Base-by-base conservation (phyloP, 495 filamentous ascomycete species). In the Xeromyces bisporus region DNA sequence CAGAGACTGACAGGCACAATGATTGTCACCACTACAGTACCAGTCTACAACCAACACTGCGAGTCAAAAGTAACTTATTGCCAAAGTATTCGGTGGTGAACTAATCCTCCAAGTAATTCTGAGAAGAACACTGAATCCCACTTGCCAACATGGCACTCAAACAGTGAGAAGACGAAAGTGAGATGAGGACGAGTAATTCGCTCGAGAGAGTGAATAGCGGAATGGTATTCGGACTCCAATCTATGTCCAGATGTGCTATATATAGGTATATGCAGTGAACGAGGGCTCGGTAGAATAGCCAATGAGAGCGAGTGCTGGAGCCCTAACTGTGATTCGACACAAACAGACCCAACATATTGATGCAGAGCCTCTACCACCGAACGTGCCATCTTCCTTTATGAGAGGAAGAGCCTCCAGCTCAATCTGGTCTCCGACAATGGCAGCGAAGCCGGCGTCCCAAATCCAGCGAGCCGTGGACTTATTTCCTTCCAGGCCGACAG, bases 171-270 rank as follows among this genome's bases (percentile, higher is more conserved):
- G n/a, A n/a, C n/a, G n/a, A n/a, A n/a, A n/a, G n/a, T n/a, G n/a
- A n/a, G n/a, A n/a, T n/a, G n/a, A n/a, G n/a, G n/a, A n/a, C n/a
- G n/a, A n/a, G n/a, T n/a, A n/a, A n/a, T n/a, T n/a, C n/a, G n/a
- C n/a, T 50, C 2, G 71, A 43, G 36, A 71, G 71, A 43, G 71
- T 71, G n/a, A n/a, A n/a, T n/a, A n/a, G n/a, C n/a, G n/a, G n/a
- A n/a, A n/a, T n/a, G n/a, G n/a, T n/a, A n/a, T n/a, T 42, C 61
- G 58, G 60, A 71, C 32, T 62, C 47, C 12, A 50, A 42, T 20
- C 52, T 41, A 26, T 60, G 45, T 37, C 51, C 37, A 35, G 66
- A 71, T 11, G 46, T 48, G 24, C 42, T 36, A 12, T 46, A 50
- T 35, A 73, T 40, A 8, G 48, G 53, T 40, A 69, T 64, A 14